Evolutionary conservation across 2,329 filamentous ascomycete genomes (phyloP), one percentile per base, ranked within the genome.

Genomic region (Pochonia chlamydosporia): DNA sequence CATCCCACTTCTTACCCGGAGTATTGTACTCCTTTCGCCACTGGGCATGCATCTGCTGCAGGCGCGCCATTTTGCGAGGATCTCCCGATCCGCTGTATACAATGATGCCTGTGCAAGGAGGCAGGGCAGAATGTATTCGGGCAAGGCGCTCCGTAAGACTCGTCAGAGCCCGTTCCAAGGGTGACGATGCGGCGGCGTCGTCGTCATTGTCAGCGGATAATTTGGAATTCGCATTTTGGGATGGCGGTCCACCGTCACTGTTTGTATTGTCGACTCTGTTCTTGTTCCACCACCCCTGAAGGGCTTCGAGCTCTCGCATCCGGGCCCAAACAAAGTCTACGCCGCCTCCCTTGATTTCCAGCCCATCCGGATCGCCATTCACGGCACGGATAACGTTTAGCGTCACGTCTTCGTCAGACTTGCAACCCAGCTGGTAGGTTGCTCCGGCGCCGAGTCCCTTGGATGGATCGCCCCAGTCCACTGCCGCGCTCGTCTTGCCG

Each of bases 381-480:
- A 83, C 71, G 20, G 81, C 80, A 43, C 81, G 78, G 48, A 83
- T 67, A 18, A 84, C 63, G 47, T 72, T 74, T 5, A 68, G 62
- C 33, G 73, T 66, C 10, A 82, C 78, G 13, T 84, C 79, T 31
- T 81, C 76, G 60, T 85, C 81, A 37, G 72, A 75, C 36, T 65
- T 68, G 62, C 81, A 84, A 14, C 75, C 74, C 36, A 85, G 73
- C 30, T 74, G 68, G 52, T 77, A 68, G 4, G 73, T 79, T 4
- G 81, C 78, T 37, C 76, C 76, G 39, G 69, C 72, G 42, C 79
- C 79, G 5, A 73, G 71, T 14, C 79, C 79, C 57, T 76, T 77
- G 45, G 71, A 70, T 13, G 88, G 87, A 50, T 90, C 85, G 43
- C 91, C 92, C 86, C 92, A 96, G 67, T 99, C 93, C 20, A 97